Percentiles rank a stretch among this genome's conserved stretches.
Evolutionary conservation across 202 grass and related monocot species (phyloP).

Genomic region (Saccharum hybrid): DNA sequence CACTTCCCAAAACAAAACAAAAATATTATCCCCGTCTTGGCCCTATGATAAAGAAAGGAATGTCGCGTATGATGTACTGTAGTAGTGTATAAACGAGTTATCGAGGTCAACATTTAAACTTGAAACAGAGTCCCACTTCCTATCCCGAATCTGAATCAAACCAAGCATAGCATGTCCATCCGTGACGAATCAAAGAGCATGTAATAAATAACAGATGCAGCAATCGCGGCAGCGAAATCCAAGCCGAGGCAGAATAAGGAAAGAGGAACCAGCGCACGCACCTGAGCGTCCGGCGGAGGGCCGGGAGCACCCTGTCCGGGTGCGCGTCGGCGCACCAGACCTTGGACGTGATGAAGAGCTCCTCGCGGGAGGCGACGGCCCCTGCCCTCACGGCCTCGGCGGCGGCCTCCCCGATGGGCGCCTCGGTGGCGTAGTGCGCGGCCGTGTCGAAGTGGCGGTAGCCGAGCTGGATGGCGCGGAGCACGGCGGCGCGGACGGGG

Average conservation of each 20-base stretch:
- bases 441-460: conserved; percentile 87
- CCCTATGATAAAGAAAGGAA: too few relatives aligned
- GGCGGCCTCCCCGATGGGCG: conserved; percentile 63
- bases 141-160: background rate
- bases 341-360: conserved; percentile 90
- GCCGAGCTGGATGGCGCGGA: conserved; percentile 62
- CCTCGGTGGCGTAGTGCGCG: conserved; percentile 67
- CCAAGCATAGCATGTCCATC: background rate
- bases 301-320: conserved; percentile 59
- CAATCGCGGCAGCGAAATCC: background rate
- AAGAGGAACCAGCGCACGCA: background rate
- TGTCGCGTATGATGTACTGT: too few relatives aligned
- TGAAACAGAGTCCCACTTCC: background rate
- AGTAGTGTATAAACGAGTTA: too few relatives aligned
- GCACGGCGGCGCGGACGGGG: conserved; percentile 46
- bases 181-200: background rate
- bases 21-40: too few relatives aligned
- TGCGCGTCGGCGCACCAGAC: conserved; percentile 77
- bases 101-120: background rate
- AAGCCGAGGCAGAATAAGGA: background rate
- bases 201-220: background rate
- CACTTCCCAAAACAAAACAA: too few relatives aligned
- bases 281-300: conserved; percentile 58
- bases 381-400: conserved; percentile 58
- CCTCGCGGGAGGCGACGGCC: conserved; percentile 50